Evolutionary conservation across 768 basidiomycete species (phyloP).

Genomic region (Suillus ampliporus): DNA sequence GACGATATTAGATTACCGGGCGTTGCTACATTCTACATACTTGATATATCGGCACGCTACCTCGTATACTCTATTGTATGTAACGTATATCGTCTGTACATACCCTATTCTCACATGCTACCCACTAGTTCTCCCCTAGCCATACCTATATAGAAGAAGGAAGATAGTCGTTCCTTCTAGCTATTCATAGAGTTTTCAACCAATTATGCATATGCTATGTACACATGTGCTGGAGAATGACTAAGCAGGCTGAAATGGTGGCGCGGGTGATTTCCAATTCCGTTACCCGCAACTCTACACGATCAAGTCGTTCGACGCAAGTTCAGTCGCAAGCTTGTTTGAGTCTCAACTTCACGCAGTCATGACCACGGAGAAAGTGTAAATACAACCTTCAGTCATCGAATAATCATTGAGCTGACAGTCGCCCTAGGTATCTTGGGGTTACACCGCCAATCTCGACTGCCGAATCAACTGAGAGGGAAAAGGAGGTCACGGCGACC

Average conservation of each 20-base stretch:
- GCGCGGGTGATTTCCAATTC: slow-evolving; percentile 1
- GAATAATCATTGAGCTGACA: slow-evolving; percentile 10
- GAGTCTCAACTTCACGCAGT: slow-evolving; percentile 2
- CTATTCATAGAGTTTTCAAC: not conserved
- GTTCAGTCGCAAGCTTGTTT: slow-evolving; percentile 12
- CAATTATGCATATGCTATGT: too few species aligned
- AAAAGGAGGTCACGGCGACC: slow-evolving; percentile 82
- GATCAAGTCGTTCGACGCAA: slow-evolving; percentile 16
- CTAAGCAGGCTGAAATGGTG: slow-evolving; percentile 11
- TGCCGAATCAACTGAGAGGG: slow-evolving; percentile 72
- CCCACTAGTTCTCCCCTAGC: too few species aligned
- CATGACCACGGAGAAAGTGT: slow-evolving; percentile 53
- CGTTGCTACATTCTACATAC: not conserved
- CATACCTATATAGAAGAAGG: too few species aligned
- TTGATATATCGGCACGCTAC: not conserved
- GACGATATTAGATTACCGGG: not conserved
- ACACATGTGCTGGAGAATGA: not conserved
- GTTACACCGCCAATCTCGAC: slow-evolving; percentile 88
- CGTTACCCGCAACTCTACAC: slow-evolving; percentile 8
- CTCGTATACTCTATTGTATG: not conserved
- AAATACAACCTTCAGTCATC: slow-evolving; percentile 23
- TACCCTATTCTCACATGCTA: not conserved
- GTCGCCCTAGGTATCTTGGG: slow-evolving; percentile 64
- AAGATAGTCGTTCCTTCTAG: too few species aligned
- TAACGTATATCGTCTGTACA: not conserved